phyloP scores from a whole-genome alignment of 179 eudicot species.

The Heliamphora pulchella region DNA sequence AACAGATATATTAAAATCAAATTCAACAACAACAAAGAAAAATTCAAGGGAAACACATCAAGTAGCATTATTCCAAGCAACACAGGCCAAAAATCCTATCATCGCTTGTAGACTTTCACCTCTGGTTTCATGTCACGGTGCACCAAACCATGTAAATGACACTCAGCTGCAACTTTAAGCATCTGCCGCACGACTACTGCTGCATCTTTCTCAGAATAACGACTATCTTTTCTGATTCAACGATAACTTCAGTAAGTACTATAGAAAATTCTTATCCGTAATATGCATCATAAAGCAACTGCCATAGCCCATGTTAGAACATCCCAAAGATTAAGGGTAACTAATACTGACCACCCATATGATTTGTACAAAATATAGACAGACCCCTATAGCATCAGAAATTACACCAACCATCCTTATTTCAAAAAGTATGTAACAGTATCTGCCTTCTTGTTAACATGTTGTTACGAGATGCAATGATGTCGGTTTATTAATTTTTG shows the following conservation, averaged over 20 bases:
- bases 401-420: not conserved
- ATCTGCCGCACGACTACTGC: slow-evolving; percentile 91
- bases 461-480: not conserved
- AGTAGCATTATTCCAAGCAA: slow-evolving; percentile 4
- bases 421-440: not conserved
- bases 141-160: slow-evolving; percentile 93
- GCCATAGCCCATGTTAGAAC: slow-evolving; percentile 7
- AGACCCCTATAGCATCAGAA: not conserved
- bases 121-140: slow-evolving; percentile 99
- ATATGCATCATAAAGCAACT: not conserved
- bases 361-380: not conserved
- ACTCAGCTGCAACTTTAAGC: slow-evolving; percentile 97
- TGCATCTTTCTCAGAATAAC: slow-evolving; percentile 93
- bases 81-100: slow-evolving; percentile 4
- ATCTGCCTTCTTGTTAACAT: not conserved
- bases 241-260: slow-evolving; percentile 17
- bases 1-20: not conserved
- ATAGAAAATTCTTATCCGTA: not conserved
- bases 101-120: slow-evolving; percentile 32
- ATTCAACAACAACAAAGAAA: not conserved
- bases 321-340: slow-evolving; percentile 1
- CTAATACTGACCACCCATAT: not conserved
- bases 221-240: slow-evolving; percentile 74
- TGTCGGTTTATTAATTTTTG: not conserved
- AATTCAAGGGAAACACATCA: slow-evolving; percentile 10